Conservation (phyloP, 345 rosid species). For the Raphanus raphanistrum region DNA sequence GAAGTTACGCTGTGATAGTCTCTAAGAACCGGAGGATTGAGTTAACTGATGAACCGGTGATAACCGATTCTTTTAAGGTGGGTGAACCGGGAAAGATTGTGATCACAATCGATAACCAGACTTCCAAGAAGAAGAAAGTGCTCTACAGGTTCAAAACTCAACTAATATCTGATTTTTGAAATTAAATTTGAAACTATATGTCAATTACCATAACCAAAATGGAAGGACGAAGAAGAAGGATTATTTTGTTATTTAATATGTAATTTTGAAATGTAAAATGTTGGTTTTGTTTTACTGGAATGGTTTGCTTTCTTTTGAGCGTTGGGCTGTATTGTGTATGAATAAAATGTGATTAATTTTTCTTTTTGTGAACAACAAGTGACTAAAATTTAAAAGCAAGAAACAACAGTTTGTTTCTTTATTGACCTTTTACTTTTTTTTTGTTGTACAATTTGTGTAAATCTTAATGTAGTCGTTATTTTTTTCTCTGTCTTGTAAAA, state of each 20-base stretch:
- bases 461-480: no score
- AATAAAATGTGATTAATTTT: conserved; percentile 25
- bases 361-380: no score
- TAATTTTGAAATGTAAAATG: conserved; percentile 27
- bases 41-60: conserved; percentile 60
- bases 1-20: conserved; percentile 70
- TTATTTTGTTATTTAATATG: conserved; percentile 29
- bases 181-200: background rate
- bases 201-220: background rate
- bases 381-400: conserved; percentile 4
- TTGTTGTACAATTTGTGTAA: no score
- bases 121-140: conserved; percentile 84
- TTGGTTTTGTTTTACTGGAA: conserved; percentile 26
- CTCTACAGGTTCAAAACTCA: conserved; percentile 83
- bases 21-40: conserved; percentile 63
- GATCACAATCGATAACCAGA: conserved; percentile 67
- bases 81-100: conserved; percentile 72
- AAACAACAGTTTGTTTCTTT: conserved; percentile 3
- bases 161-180: conserved; percentile 36
- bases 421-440: no score
- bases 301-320: conserved; percentile 20
- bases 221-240: background rate
- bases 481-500: no score
- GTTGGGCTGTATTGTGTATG: conserved; percentile 28
- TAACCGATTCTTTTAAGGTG: conserved; percentile 60